Conservation (phyloP, 352 stramenopile species). For the Pythium brachiatum region DNA sequence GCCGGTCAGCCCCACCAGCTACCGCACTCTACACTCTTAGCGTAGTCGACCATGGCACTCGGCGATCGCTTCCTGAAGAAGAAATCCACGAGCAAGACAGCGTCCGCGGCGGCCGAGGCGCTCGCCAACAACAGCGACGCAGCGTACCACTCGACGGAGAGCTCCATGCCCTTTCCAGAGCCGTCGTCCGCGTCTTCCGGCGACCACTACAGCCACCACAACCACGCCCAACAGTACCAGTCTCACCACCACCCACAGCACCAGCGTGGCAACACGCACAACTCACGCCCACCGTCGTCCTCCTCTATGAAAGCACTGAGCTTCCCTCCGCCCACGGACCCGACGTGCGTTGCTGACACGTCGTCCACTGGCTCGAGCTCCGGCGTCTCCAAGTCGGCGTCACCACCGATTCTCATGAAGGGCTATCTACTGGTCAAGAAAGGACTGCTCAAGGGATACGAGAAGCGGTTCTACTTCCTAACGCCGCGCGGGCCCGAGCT, state of each 20-base stretch:
- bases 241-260: not conserved
- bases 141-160: not conserved
- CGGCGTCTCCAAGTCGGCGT: not conserved
- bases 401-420: constrained; percentile 24
- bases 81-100: not conserved
- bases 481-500: constrained; percentile 34
- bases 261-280: not conserved
- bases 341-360: not conserved
- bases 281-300: not conserved
- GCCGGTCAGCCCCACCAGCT: no score
- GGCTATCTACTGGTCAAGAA: constrained; percentile 49
- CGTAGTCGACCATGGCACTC: constrained; percentile 13
- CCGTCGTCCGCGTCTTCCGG: not conserved
- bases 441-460: constrained; percentile 53
- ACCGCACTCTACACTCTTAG: no score
- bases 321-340: not conserved
- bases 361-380: constrained; percentile 8
- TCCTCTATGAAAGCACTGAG: not conserved
- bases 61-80: constrained; percentile 22
- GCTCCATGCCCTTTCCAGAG: constrained; percentile 2
- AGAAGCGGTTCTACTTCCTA: constrained; percentile 74
- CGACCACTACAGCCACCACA: constrained; percentile 1
- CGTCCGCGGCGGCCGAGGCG: not conserved
- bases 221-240: not conserved
- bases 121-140: not conserved